Evolutionary conservation across 2,329 filamentous ascomycete species (phyloP).

Genomic region (Penicillium sp.): DNA sequence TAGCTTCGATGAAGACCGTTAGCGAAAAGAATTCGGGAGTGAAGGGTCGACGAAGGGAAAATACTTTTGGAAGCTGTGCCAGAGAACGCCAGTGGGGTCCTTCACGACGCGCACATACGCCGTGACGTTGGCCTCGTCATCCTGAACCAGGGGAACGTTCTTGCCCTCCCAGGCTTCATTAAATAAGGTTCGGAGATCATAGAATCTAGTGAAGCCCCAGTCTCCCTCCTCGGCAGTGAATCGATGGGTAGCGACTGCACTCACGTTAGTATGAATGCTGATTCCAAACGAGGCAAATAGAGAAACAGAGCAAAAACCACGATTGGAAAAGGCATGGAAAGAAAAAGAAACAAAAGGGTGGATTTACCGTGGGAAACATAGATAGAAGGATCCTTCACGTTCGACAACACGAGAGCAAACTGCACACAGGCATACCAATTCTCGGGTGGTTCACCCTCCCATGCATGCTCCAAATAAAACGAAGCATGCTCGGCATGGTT

Average conservation of each 20-base stretch:
- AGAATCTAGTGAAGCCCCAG: slow-evolving; percentile 98
- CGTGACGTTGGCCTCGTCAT: slow-evolving; percentile 48
- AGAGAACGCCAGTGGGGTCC: slow-evolving; percentile 49
- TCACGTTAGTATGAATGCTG: neutral
- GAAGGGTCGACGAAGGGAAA: slow-evolving; percentile 8
- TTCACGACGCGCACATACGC: slow-evolving; percentile 51
- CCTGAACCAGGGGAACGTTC: slow-evolving; percentile 55
- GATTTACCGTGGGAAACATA: slow-evolving; percentile 67
- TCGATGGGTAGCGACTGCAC: slow-evolving; percentile 72
- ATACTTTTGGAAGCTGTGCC: slow-evolving; percentile 49
- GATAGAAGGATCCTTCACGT: slow-evolving; percentile 85
- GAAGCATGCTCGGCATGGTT: slow-evolving; percentile 94
- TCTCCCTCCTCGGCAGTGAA: slow-evolving; percentile 96
- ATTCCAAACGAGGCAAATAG: neutral
- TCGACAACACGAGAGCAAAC: slow-evolving; percentile 92
- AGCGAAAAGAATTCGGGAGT: neutral
- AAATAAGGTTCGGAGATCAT: slow-evolving; percentile 83
- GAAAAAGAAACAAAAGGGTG: neutral
- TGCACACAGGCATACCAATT: slow-evolving; percentile 97
- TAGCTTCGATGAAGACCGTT: slow-evolving; percentile 57
- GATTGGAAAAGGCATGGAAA: neutral
- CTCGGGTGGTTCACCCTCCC: slow-evolving; percentile 72
- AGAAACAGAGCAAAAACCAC: neutral
- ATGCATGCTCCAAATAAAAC: slow-evolving; percentile 95
- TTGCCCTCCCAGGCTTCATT: slow-evolving; percentile 70